These are phyloP conservation scores for Brassica rapa DNA, from an alignment of 345 rosid species.

Conservation along the genomic window DNA sequence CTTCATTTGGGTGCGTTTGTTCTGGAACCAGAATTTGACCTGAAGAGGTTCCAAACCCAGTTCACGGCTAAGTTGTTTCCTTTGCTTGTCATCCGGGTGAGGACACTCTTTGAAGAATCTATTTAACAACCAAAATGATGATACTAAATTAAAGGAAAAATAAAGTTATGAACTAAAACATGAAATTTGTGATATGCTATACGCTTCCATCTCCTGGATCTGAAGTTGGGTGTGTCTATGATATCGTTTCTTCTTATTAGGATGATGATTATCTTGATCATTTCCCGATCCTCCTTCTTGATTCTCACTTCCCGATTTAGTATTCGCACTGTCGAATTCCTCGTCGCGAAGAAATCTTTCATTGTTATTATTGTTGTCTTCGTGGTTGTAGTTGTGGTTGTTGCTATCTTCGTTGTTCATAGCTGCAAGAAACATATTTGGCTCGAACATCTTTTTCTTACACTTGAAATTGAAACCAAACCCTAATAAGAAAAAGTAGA, in stretches of 20 bases:
- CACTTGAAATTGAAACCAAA: constrained; percentile 1
- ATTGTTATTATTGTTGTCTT: constrained; percentile 34
- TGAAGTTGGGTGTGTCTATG: constrained; percentile 97
- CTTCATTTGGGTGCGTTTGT: constrained; percentile 99
- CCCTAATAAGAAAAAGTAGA: constrained; percentile 4
- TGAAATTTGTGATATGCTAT: constrained; percentile 9
- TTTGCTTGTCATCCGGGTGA: constrained; percentile 97
- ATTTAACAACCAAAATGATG: not conserved
- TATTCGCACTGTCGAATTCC: constrained; percentile 55
- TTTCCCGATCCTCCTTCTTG: constrained; percentile 89
- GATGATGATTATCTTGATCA: constrained; percentile 73
- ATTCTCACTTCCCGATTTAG: constrained; percentile 90
- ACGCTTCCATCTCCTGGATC: constrained; percentile 99
- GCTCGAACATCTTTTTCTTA: constrained; percentile 32
- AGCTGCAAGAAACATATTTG: constrained; percentile 41
- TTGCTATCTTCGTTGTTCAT: constrained; percentile 40
- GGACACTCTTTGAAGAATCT: constrained; percentile 93
- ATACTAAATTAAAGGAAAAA: not conserved
- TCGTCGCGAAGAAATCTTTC: constrained; percentile 36
- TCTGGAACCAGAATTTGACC: constrained; percentile 98
- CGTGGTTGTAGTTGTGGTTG: constrained; percentile 38
- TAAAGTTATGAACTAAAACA: not conserved
- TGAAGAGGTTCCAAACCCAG: constrained; percentile 91
- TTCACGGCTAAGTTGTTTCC: constrained; percentile 89
- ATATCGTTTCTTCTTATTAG: constrained; percentile 84